Evolutionary conservation across 2,329 filamentous ascomycete genomes (phyloP), one percentile per base, ranked within the genome.

Genomic region (Fusarium sp.): DNA sequence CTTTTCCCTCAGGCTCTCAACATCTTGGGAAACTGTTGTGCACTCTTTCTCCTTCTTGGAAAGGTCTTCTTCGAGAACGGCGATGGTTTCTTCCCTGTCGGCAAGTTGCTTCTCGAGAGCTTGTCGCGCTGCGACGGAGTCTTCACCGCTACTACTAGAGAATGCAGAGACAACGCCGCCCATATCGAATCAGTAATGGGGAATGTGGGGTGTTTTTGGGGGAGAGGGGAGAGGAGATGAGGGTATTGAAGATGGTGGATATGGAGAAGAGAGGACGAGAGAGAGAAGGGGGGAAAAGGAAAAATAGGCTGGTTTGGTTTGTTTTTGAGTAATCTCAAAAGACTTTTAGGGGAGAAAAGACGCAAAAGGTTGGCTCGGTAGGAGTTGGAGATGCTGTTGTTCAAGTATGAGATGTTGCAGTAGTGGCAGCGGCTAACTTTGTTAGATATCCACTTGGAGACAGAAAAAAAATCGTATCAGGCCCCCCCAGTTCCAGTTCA

Each of bases 81-180:
- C 69, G 63, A 81, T 78, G 54, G 72, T 79, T 54, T 79, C 76
- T 56, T 79, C 76, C 40, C 75, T 74, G 67, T 82, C 80, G 68
- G 76, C 75, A 39, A 81, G 75, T 70, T 79, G 77, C 71, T 78
- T 77, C 71, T 80, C 78, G 47, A 80, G 75, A 32, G 71, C 71
- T 73, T 71, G 78, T 75, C 67, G 66, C 28, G 67, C 62, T 66
- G 75, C 74, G 45, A 79, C 56, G 71, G 68, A 67, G 33, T 75
- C 73, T 48, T 75, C 74, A 70, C 77, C 77, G 71, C 76, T 76
- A 65, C 71, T 73, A 48, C 59, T 52, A 55, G 76, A 74, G 68
- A 81, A 78, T 59, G 75, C 76, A 67, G 77, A 79, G 65, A 82
- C 75, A 65, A 80, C 79, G 73, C 79, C 78, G 72, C 79, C 79